Evolutionary conservation across 352 stramenopile species (phyloP).

Genomic region (Peronospora destructor): DNA sequence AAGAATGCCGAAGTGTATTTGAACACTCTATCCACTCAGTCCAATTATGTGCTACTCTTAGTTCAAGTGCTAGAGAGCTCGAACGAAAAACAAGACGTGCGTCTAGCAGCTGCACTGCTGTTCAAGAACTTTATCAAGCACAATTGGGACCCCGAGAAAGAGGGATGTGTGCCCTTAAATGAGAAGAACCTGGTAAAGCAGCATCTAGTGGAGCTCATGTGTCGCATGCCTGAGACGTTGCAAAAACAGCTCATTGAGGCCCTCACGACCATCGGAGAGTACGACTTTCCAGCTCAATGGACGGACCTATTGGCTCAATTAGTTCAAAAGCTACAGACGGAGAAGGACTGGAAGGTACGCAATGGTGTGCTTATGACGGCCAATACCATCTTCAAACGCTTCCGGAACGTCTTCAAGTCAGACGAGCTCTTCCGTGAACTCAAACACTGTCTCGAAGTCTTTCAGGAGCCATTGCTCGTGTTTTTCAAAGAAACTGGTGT

Average conservation of each 20-base stretch:
- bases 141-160: conserved; percentile 90
- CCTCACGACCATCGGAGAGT: conserved; percentile 94
- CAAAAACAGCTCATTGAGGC: conserved; percentile 95
- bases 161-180: conserved; percentile 51
- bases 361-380: conserved; percentile 95
- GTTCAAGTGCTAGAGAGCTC: conserved; percentile 68
- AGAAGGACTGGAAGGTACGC: conserved; percentile 88
- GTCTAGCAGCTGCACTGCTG: conserved; percentile 62
- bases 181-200: conserved; percentile 95
- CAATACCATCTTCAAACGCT: conserved; percentile 98
- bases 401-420: conserved; percentile 93
- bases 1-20: conserved; percentile 69
- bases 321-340: conserved; percentile 87
- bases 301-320: conserved; percentile 90
- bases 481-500: conserved; percentile 71
- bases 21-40: conserved; percentile 44
- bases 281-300: conserved; percentile 98
- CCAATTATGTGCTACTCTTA: conserved; percentile 66
- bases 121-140: conserved; percentile 99
- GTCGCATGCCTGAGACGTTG: conserved; percentile 87
- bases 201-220: conserved; percentile 99
- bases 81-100: conserved; percentile 53
- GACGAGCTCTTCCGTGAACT: conserved; percentile 94
- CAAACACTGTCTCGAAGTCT: conserved; percentile 90
- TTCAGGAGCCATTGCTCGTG: conserved; percentile 82